These are phyloP conservation scores for Arthrobotrys sphaeroides DNA, from an alignment of 2,329 filamentous ascomycete species.

Conservation along the genomic window DNA sequence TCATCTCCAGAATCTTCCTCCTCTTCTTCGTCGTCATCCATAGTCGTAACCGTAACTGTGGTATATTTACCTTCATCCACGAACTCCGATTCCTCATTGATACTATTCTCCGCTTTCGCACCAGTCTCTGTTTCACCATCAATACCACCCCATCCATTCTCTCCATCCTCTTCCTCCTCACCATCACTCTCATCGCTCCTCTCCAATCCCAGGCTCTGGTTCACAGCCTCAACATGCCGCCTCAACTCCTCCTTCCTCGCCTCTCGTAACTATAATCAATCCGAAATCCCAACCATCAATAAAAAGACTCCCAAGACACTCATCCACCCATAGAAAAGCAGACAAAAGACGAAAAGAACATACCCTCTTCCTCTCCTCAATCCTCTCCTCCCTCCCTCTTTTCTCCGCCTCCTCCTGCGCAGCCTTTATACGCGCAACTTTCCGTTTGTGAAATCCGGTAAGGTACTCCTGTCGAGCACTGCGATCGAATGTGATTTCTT, in stretches of 20 bases:
- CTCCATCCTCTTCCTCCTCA: conserved; percentile 65
- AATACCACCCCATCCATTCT: conserved; percentile 62
- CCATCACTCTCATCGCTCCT: conserved; percentile 58
- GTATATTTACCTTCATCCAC: conserved; percentile 96
- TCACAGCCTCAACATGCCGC: conserved; percentile 80
- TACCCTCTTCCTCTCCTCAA: conserved; percentile 79
- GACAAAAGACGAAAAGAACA: conserved; percentile 46
- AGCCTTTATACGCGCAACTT: conserved; percentile 75
- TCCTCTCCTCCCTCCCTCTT: conserved; percentile 78
- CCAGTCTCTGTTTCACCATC: conserved; percentile 60
- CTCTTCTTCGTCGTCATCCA: conserved; percentile 70
- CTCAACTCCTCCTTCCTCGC: conserved; percentile 83
- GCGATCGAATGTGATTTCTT: conserved; percentile 86
- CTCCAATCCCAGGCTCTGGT: conserved; percentile 68
- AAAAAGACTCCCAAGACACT: neutral
- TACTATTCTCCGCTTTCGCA: conserved; percentile 63
- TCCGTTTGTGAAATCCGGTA: conserved; percentile 96
- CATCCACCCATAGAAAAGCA: neutral
- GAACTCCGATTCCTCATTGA: conserved; percentile 91
- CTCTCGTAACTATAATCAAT: conserved; percentile 74
- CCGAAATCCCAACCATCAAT: conserved; percentile 13
- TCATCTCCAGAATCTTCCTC: conserved; percentile 59
- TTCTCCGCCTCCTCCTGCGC: conserved; percentile 84
- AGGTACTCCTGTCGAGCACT: conserved; percentile 84
- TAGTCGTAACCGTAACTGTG: conserved; percentile 90